Conservation (phyloP, 1,284 basidiomycete species). For the Austroboletus rostrupii region DNA sequence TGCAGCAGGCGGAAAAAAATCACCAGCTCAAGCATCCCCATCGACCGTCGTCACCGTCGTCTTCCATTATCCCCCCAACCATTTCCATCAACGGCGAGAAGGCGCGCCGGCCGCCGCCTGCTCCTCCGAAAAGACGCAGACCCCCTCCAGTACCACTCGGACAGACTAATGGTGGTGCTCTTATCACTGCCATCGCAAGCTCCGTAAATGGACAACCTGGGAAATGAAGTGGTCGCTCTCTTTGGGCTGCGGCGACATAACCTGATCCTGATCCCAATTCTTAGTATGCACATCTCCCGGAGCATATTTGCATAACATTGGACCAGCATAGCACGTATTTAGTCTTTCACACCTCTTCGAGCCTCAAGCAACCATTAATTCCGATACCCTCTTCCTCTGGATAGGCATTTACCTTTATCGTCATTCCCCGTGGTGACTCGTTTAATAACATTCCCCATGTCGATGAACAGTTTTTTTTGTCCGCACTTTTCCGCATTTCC, state of each 20-base stretch:
- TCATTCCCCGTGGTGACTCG: neutral
- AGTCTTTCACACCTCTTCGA: slow-evolving; percentile 12
- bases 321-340: slow-evolving; percentile 22
- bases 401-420: neutral
- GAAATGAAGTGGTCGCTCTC: slow-evolving; percentile 11
- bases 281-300: slow-evolving; percentile 13
- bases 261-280: slow-evolving; percentile 3
- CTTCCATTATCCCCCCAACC: slow-evolving; percentile 16
- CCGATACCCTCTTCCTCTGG: neutral
- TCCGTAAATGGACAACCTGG: slow-evolving; percentile 16
- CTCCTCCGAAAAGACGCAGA: slow-evolving; percentile 59
- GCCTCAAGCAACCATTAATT: slow-evolving; percentile 4
- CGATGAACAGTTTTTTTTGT: neutral
- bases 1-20: slow-evolving; percentile 16
- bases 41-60: slow-evolving; percentile 15
- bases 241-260: slow-evolving; percentile 4
- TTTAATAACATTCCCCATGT: neutral
- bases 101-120: slow-evolving; percentile 38
- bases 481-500: too few relatives aligned
- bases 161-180: slow-evolving; percentile 41
- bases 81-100: slow-evolving; percentile 10
- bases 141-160: slow-evolving; percentile 58
- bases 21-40: slow-evolving; percentile 12
- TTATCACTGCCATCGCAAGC: slow-evolving; percentile 49
- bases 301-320: slow-evolving; percentile 19